These are phyloP conservation scores for Endocalyx cinctus DNA, from an alignment of 2,329 filamentous ascomycete genomes.

Conservation along the genomic window DNA sequence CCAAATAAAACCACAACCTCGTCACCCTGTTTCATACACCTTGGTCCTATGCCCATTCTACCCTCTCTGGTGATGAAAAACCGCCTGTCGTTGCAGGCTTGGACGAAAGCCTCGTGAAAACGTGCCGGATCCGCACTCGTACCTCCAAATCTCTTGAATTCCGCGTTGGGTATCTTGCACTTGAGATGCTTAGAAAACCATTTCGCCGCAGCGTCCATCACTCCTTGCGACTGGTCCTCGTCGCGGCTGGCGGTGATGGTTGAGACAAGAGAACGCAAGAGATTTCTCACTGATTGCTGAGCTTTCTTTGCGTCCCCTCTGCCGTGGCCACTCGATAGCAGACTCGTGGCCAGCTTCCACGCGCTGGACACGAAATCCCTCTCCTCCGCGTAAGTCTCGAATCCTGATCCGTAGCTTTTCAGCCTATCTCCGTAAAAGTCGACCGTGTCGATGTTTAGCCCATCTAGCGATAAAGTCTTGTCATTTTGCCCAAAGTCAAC, in stretches of 20 bases:
- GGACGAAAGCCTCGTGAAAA: constrained; percentile 14
- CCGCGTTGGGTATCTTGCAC: constrained; percentile 7
- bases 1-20: constrained; percentile 13
- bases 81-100: constrained; percentile 10
- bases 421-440: constrained; percentile 12
- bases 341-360: constrained; percentile 8
- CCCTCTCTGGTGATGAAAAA: constrained; percentile 12
- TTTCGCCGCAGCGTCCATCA: constrained; percentile 9
- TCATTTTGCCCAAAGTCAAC: constrained; percentile 6
- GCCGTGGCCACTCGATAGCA: constrained; percentile 5
- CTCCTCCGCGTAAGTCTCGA: constrained; percentile 12
- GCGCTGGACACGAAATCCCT: constrained; percentile 11
- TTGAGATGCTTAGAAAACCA: constrained; percentile 10
- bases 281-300: too few species aligned
- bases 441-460: constrained; percentile 8
- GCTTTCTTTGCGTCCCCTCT: constrained; percentile 4
- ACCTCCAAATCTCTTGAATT: constrained; percentile 3
- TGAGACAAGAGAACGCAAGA: too few species aligned
- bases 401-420: constrained; percentile 11
- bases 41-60: constrained; percentile 15
- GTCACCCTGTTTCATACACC: constrained; percentile 11
- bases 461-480: constrained; percentile 8
- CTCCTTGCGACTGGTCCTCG: constrained; percentile 1
- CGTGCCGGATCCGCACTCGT: constrained; percentile 8
- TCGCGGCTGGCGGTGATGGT: too few species aligned